Evolutionary conservation across 805 yeast genomes (phyloP).

Genomic region (Candida coleopterorum): DNA sequence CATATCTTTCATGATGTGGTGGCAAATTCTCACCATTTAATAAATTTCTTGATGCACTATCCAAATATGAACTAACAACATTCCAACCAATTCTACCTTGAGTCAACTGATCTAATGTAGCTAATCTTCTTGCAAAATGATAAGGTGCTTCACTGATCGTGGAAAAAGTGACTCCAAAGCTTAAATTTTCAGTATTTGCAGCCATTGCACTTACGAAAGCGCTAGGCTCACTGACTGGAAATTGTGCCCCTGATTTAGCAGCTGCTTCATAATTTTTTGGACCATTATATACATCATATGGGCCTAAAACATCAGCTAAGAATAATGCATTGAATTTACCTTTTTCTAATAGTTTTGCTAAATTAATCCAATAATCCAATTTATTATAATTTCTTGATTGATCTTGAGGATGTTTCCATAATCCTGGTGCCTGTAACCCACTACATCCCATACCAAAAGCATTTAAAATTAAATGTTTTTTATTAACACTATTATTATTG

Average conservation of each 20-base stretch:
- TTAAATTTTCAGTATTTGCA: conserved; percentile 34
- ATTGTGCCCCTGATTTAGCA: conserved; percentile 26
- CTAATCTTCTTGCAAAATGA: conserved; percentile 38
- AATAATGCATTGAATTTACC: conserved; percentile 37
- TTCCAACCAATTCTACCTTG: conserved; percentile 46
- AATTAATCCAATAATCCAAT: conserved; percentile 27
- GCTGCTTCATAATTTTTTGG: conserved; percentile 32
- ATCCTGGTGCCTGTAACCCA: conserved; percentile 21
- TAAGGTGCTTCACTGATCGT: conserved; percentile 42
- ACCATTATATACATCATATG: conserved; percentile 40
- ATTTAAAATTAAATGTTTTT: conserved; percentile 25
- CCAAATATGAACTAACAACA: conserved; percentile 41
- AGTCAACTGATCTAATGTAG: conserved; percentile 41
- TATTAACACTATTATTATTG: not conserved
- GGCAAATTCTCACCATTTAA: conserved; percentile 33
- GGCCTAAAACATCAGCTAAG: conserved; percentile 38
- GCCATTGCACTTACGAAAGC: conserved; percentile 39
- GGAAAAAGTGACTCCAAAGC: conserved; percentile 39
- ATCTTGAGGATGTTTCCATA: conserved; percentile 39
- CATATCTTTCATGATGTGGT: conserved; percentile 38
- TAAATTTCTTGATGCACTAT: conserved; percentile 38
- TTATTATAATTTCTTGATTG: conserved; percentile 20
- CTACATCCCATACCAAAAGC: conserved; percentile 32
- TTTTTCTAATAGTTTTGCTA: conserved; percentile 34
- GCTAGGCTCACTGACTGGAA: conserved; percentile 38